Evolutionary conservation across 331 rosid genomes (phyloP).

Genomic region (Malus hybrid): DNA sequence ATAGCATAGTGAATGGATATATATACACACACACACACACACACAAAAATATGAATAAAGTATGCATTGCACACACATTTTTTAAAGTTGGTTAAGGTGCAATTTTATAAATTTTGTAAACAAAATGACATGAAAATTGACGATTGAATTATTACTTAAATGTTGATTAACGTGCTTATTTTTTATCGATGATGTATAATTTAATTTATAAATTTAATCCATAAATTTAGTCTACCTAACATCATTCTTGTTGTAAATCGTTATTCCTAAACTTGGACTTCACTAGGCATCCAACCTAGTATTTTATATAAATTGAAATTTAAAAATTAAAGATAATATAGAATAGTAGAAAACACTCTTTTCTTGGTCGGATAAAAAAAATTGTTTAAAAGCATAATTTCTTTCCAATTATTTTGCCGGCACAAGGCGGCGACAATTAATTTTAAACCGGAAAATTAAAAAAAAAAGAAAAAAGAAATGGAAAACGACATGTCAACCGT

Average conservation of each 20-base stretch:
- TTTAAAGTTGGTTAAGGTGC: too few species aligned
- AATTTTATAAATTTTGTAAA: too few species aligned
- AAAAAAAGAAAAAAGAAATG: neutral
- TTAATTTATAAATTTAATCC: too few species aligned
- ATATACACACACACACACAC: too few species aligned
- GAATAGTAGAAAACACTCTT: neutral
- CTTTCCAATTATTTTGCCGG: neutral
- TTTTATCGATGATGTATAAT: rapidly evolving
- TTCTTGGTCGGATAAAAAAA: neutral
- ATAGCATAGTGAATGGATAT: too few species aligned
- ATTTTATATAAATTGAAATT: neutral
- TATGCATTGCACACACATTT: too few species aligned
- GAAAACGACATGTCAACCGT: neutral
- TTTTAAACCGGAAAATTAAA: neutral
- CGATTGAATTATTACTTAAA: too few species aligned
- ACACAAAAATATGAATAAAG: too few species aligned
- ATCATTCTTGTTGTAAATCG: too few species aligned
- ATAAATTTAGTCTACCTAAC: too few species aligned
- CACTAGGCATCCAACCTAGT: neutral
- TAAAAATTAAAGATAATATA: neutral
- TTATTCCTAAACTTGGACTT: neutral
- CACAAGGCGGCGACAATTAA: neutral
- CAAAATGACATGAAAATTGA: too few species aligned
- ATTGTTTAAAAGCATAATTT: neutral
- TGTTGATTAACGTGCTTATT: too few species aligned